Percentiles rank a stretch among this genome's conserved stretches.
Conservation (phyloP, 78 protist genomes). For the Emiliania huxleyi region DNA sequence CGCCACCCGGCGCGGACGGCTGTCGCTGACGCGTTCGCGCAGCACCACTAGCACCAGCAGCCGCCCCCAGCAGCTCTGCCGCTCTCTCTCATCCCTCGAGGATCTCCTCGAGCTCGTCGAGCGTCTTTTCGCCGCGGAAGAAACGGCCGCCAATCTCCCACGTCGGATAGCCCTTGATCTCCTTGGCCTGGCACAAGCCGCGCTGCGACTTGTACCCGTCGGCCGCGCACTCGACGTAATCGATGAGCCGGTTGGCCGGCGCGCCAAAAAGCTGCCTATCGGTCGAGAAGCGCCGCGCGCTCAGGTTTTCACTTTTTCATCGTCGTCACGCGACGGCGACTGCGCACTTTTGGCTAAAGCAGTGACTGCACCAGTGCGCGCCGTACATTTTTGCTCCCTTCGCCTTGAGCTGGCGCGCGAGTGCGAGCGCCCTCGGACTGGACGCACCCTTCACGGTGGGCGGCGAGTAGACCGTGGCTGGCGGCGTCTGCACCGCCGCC, state of each 20-base stretch:
- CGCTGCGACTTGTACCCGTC: not conserved
- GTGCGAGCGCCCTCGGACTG: not conserved
- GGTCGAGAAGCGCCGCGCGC: too few species aligned
- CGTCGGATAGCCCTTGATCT: constrained; percentile 24
- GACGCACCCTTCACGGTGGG: not conserved
- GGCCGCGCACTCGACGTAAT: constrained; percentile 11
- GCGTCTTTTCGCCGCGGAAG: not conserved
- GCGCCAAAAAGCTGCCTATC: too few species aligned
- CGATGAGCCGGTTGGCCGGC: not conserved
- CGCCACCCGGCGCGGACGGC: too few species aligned
- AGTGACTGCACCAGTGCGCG: constrained; percentile 35
- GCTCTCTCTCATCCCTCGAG: too few species aligned
- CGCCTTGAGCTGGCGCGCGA: not conserved
- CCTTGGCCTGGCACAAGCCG: not conserved
- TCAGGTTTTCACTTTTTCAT: too few species aligned
- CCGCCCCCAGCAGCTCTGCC: too few species aligned
- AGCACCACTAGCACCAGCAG: too few species aligned
- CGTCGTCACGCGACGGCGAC: too few species aligned
- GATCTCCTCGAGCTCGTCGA: not conserved
- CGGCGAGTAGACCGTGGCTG: constrained; percentile 1
- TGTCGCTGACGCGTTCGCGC: too few species aligned
- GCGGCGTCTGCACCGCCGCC: too few species aligned
- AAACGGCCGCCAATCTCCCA: constrained; percentile 34
- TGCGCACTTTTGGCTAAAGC: not conserved
- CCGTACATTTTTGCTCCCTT: constrained; percentile 20